A percentile compares a stretch with the other conserved stretches of the same genome.
phyloP scores from a whole-genome alignment of 2,329 filamentous ascomycete species.

The Ustulina deusta region DNA sequence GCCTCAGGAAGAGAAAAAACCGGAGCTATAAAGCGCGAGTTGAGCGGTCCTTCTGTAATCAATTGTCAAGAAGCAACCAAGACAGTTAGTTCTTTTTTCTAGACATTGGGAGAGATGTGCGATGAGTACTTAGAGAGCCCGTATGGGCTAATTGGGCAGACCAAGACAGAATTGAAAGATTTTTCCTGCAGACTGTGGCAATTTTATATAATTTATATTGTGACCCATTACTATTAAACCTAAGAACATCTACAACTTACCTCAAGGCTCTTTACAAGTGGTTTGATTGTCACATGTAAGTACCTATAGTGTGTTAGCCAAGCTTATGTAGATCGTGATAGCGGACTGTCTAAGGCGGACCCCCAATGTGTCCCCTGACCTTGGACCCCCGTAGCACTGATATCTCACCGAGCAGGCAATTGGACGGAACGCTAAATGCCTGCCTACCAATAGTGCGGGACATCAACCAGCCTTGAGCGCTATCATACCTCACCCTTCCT shows the following conservation, averaged over 20 bases:
- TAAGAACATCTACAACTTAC: neutral
- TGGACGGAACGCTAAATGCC: slow-evolving; percentile 17
- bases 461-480: neutral
- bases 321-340: slow-evolving; percentile 3
- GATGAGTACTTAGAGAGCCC: slow-evolving; percentile 9
- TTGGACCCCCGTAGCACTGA: neutral
- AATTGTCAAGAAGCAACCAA: neutral
- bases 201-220: neutral
- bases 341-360: neutral
- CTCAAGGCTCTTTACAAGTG: no score
- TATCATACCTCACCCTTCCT: neutral
- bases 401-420: slow-evolving; percentile 14
- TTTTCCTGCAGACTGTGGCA: neutral
- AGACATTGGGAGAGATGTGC: neutral
- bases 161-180: neutral
- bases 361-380: neutral
- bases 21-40: slow-evolving; percentile 50
- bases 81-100: neutral
- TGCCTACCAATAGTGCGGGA: slow-evolving; percentile 8
- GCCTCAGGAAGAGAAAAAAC: slow-evolving; percentile 55
- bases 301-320: neutral
- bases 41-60: neutral
- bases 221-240: neutral
- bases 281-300: neutral
- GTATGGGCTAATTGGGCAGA: neutral